Conservation (phyloP, 495 filamentous ascomycete species). For the Neurospora sp. region DNA sequence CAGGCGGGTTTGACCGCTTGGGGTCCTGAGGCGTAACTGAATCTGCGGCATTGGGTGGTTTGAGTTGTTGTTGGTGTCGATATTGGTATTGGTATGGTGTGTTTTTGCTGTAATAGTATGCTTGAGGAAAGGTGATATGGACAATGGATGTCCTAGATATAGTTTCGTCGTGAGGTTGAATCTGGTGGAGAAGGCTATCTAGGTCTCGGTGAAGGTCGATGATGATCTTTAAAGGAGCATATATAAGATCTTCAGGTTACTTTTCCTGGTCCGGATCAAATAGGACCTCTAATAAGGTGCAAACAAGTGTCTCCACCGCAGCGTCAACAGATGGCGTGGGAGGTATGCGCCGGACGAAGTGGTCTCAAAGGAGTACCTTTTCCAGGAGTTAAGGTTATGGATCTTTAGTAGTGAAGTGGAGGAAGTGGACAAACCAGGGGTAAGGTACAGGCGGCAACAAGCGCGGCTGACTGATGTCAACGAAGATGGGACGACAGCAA, state of each 20-base stretch:
- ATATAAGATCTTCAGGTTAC: not conserved
- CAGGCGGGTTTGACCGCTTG: conserved; percentile 38
- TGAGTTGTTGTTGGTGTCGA: not conserved
- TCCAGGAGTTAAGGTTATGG: not conserved
- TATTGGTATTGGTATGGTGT: not conserved
- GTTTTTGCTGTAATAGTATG: not conserved
- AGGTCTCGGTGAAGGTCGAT: no score
- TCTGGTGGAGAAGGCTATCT: not conserved
- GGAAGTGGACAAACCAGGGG: not conserved
- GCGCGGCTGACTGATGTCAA: not conserved
- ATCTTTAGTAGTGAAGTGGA: not conserved
- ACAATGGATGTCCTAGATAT: not conserved
- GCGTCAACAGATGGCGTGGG: not conserved
- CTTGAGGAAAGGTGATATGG: not conserved
- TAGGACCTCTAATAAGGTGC: not conserved
- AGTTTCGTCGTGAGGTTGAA: not conserved
- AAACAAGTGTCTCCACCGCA: no score
- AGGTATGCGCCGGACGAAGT: not conserved
- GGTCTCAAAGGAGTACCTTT: not conserved
- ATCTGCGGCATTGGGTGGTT: conserved; percentile 11
- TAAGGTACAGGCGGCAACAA: not conserved
- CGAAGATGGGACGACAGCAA: not conserved
- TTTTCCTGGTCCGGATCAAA: not conserved
- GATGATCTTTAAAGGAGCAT: no score
- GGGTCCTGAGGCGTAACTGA: conserved; percentile 28